Evolutionary conservation across 129 eudicot species (phyloP).

Genomic region (Escallonia herrerae): DNA sequence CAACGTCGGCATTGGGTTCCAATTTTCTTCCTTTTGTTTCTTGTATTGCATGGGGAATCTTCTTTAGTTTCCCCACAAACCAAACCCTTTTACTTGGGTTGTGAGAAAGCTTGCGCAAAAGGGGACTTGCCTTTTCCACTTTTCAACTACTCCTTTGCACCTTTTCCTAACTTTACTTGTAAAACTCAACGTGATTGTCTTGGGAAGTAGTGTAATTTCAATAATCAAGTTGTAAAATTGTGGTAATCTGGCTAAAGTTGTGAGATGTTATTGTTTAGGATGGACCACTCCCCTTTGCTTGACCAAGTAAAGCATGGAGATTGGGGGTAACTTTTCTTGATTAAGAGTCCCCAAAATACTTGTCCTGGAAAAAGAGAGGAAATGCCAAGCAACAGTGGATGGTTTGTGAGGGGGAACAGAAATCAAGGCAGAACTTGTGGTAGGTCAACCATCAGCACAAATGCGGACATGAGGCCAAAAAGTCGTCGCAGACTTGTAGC

Average conservation of each 20-base stretch:
- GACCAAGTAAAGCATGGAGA: not conserved
- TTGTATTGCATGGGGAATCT: slow-evolving; percentile 7
- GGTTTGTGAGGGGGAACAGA: slow-evolving; percentile 25
- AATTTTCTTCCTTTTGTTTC: not conserved
- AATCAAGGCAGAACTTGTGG: slow-evolving; percentile 16
- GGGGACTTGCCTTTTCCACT: slow-evolving; percentile 11
- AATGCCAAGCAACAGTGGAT: not conserved
- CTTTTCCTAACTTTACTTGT: not conserved
- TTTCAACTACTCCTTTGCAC: slow-evolving; percentile 23
- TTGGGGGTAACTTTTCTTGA: not conserved
- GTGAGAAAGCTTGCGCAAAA: slow-evolving; percentile 22
- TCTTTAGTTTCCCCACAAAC: not conserved
- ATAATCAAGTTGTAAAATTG: too few species aligned
- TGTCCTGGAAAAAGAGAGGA: not conserved
- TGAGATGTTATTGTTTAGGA: too few species aligned
- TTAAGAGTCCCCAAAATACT: too few species aligned
- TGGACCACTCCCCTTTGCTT: too few species aligned
- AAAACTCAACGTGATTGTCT: too few species aligned
- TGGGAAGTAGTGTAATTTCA: too few species aligned
- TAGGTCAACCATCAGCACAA: slow-evolving; percentile 10
- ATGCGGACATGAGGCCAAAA: not conserved
- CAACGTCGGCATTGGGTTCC: not conserved
- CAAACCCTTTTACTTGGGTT: slow-evolving; percentile 9
- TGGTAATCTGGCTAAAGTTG: too few species aligned
- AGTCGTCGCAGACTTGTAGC: not conserved